Percentiles rank a stretch among this genome's conserved stretches.
phyloP scores from a whole-genome alignment of 108 stramenopile genomes.

The Mediolabrus comicus region DNA sequence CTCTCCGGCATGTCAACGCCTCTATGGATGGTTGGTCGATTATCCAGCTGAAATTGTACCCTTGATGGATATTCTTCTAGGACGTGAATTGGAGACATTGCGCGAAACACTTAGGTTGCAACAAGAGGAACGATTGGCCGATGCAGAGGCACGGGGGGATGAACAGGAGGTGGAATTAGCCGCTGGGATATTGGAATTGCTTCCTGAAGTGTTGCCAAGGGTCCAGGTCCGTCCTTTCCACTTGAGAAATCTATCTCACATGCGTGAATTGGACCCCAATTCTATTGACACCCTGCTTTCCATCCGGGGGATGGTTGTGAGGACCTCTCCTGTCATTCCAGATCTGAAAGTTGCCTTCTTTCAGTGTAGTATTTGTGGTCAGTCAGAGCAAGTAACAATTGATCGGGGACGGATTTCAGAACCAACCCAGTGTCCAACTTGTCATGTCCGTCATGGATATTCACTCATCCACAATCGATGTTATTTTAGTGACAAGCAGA shows the following conservation, averaged over 20 bases:
- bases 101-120: constrained; percentile 22
- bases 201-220: constrained; percentile 48
- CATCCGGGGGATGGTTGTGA: constrained; percentile 96
- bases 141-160: constrained; percentile 42
- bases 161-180: constrained; percentile 10
- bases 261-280: constrained; percentile 93
- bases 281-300: constrained; percentile 91
- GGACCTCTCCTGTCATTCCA: constrained; percentile 93
- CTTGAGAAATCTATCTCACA: constrained; percentile 72
- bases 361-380: constrained; percentile 87
- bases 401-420: constrained; percentile 95
- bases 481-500: constrained; percentile 96
- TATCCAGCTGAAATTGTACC: constrained; percentile 97
- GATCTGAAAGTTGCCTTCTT: constrained; percentile 97
- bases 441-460: constrained; percentile 71
- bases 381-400: constrained; percentile 77
- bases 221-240: constrained; percentile 95
- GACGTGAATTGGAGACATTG: constrained; percentile 64
- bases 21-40: constrained; percentile 92
- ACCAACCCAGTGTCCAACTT: constrained; percentile 77
- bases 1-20: constrained; percentile 67
- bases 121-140: constrained; percentile 27
- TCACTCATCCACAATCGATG: constrained; percentile 93
- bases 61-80: constrained; percentile 89
- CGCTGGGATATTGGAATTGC: constrained; percentile 22